phyloP scores from a whole-genome alignment of 768 basidiomycete genomes.

The Coprinellus micaceus region DNA sequence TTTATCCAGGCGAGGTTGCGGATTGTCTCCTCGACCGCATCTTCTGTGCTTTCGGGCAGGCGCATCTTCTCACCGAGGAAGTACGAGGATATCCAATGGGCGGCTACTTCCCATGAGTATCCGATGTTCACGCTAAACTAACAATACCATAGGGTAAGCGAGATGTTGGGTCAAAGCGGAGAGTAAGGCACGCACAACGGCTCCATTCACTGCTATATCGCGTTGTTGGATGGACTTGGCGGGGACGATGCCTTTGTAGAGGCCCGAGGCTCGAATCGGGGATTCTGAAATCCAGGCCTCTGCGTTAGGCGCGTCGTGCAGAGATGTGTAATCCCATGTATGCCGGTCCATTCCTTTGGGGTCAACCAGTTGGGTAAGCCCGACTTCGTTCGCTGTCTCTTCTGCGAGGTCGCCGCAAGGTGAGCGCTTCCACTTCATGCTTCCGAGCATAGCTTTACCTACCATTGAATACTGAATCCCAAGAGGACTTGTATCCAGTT shows the following conservation, averaged over 20 bases:
- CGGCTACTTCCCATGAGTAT: constrained; percentile 49
- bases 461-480: constrained; percentile 38
- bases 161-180: neutral
- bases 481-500: constrained; percentile 61
- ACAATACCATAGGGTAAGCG: constrained; percentile 35
- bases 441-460: neutral
- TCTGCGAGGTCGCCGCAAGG: constrained; percentile 21
- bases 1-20: constrained; percentile 50
- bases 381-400: constrained; percentile 46
- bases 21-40: constrained; percentile 42
- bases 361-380: constrained; percentile 39
- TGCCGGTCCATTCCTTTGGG: constrained; percentile 8
- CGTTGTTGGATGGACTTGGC: constrained; percentile 50
- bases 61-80: constrained; percentile 52
- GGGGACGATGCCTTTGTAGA: constrained; percentile 59
- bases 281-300: constrained; percentile 25
- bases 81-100: constrained; percentile 66
- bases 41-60: constrained; percentile 43
- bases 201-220: constrained; percentile 65
- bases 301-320: constrained; percentile 35
- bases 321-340: constrained; percentile 37
- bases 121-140: constrained; percentile 44
- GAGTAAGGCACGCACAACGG: constrained; percentile 38
- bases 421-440: too few relatives aligned
- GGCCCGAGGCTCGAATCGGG: constrained; percentile 38